Conservation (phyloP, 2,329 filamentous ascomycete species). For the Venturiaceae sp. region DNA sequence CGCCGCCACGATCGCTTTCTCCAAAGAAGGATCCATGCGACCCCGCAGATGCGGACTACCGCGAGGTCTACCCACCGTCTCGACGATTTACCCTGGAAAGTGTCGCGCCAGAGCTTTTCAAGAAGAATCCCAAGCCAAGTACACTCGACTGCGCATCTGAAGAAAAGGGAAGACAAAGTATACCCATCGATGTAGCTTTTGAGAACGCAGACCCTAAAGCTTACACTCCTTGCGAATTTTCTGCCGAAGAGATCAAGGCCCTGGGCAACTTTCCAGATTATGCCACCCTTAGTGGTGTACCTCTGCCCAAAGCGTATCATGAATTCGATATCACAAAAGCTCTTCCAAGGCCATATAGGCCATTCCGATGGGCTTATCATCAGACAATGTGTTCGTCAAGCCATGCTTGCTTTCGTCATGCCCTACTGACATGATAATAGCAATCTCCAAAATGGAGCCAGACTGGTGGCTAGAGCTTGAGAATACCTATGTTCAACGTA, state of each 20-base stretch:
- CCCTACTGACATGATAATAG: not conserved
- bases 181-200: constrained; percentile 15
- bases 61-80: constrained; percentile 42
- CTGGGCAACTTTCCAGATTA: constrained; percentile 77
- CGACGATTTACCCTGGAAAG: constrained; percentile 36
- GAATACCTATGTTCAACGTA: constrained; percentile 56
- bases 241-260: constrained; percentile 56
- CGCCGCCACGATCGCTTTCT: constrained; percentile 44
- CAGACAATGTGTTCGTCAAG: constrained; percentile 74
- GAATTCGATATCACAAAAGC: constrained; percentile 62
- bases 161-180: not conserved
- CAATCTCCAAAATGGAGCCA: constrained; percentile 61
- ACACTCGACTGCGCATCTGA: not conserved
- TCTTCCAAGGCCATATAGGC: constrained; percentile 64
- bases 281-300: constrained; percentile 62
- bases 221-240: constrained; percentile 60
- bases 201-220: constrained; percentile 19
- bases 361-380: constrained; percentile 76
- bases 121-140: constrained; percentile 15
- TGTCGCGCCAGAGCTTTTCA: constrained; percentile 16
- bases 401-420: not conserved
- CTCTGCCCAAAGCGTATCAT: constrained; percentile 52
- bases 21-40: constrained; percentile 29
- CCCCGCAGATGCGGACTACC: constrained; percentile 28
- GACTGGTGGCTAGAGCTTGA: constrained; percentile 91